phyloP scores from a whole-genome alignment of 179 eudicot species.

The Actinidia chinensis region DNA sequence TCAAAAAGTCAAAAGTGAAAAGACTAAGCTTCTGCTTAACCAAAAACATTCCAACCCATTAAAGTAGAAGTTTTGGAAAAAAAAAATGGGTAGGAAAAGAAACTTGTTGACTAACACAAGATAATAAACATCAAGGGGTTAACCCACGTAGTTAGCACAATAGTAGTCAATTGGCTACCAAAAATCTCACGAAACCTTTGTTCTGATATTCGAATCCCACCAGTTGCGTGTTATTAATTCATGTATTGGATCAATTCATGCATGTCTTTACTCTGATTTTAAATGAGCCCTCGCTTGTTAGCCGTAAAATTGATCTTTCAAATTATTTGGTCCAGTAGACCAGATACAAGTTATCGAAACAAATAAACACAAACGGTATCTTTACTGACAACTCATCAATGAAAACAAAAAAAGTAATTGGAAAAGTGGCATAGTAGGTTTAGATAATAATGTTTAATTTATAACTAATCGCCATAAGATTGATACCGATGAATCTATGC shows the following conservation, averaged over 20 bases:
- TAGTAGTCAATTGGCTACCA: too few species aligned
- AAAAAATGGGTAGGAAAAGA: background rate
- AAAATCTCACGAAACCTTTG: too few species aligned
- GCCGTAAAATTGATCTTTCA: too few species aligned
- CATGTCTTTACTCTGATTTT: too few species aligned
- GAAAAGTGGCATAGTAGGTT: background rate
- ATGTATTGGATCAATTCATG: too few species aligned
- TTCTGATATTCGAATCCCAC: too few species aligned
- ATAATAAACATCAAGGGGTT: background rate
- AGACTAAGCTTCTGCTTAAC: background rate
- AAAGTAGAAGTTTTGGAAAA: background rate
- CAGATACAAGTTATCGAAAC: too few species aligned
- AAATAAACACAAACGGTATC: background rate
- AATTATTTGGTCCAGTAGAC: too few species aligned
- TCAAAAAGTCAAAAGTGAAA: constrained; percentile 2
- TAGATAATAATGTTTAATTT: background rate
- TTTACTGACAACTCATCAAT: background rate
- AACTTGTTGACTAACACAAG: background rate
- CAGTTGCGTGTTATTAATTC: too few species aligned
- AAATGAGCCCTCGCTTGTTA: too few species aligned
- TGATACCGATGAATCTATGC: too few species aligned
- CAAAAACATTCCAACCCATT: background rate
- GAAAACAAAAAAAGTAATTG: background rate
- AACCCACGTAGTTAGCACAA: too few species aligned
- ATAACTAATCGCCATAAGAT: background rate